Evolutionary conservation across 305 asterid genomes (phyloP).

Genomic region (Fraxinus dipetala): DNA sequence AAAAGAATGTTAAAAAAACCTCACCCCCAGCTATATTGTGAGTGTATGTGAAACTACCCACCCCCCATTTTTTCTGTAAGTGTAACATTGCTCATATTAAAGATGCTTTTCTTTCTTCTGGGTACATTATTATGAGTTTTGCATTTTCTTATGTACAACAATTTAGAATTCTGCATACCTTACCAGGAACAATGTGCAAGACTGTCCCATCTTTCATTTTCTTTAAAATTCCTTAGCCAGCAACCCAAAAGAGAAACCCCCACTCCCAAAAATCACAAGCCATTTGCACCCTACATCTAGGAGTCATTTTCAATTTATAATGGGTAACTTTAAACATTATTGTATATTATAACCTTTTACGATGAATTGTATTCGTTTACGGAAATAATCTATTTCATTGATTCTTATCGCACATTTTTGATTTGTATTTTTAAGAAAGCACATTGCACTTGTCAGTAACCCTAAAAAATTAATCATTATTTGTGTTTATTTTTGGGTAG

Average conservation of each 20-base stretch:
- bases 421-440: not conserved
- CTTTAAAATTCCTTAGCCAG: not conserved
- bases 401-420: not conserved
- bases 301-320: not conserved
- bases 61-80: no score
- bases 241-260: not conserved
- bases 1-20: no score
- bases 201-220: conserved; percentile 17
- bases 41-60: no score
- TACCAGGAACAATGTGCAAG: conserved; percentile 22
- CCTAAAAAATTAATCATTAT: not conserved
- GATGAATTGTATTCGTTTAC: not conserved
- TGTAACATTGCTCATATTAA: no score
- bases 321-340: no score
- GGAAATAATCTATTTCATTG: not conserved
- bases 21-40: no score
- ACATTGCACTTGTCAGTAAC: not conserved
- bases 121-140: not conserved
- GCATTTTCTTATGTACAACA: not conserved
- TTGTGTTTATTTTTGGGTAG: not conserved
- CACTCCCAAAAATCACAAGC: not conserved
- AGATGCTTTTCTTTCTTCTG: not conserved
- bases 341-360: not conserved
- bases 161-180: not conserved
- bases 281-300: not conserved